Evolutionary conservation across 1,139 yeast species (phyloP).

Genomic region (Groenewaldozyma auringiensis): DNA sequence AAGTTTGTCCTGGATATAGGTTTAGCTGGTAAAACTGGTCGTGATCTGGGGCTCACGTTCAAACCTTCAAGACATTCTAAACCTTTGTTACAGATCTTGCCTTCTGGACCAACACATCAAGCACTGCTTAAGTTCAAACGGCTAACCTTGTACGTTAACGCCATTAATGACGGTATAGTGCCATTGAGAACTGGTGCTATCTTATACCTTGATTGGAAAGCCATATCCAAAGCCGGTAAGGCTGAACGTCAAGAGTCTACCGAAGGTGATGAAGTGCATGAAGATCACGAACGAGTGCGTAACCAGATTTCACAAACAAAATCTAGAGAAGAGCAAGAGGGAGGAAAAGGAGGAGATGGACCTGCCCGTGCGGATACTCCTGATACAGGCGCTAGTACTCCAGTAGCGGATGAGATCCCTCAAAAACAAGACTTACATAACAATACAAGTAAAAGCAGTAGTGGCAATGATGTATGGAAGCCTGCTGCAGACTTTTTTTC

Average conservation of each 20-base stretch:
- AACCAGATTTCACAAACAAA: background rate
- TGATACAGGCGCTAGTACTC: constrained; percentile 23
- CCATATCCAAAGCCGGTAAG: constrained; percentile 42
- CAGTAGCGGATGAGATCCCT: constrained; percentile 9
- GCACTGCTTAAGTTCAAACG: constrained; percentile 55
- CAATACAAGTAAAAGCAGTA: background rate
- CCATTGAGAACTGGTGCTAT: constrained; percentile 84
- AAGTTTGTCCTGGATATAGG: constrained; percentile 83
- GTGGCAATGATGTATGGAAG: background rate
- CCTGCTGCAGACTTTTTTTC: background rate
- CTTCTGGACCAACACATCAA: constrained; percentile 73
- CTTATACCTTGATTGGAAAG: constrained; percentile 68
- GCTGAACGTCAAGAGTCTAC: constrained; percentile 28
- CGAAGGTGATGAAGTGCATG: constrained; percentile 2
- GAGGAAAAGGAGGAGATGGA: background rate
- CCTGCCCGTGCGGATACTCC: background rate
- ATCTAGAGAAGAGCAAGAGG: background rate
- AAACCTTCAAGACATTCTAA: constrained; percentile 28
- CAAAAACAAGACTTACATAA: background rate
- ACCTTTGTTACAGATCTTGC: constrained; percentile 67
- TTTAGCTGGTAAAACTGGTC: constrained; percentile 88
- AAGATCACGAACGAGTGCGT: background rate
- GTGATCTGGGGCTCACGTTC: constrained; percentile 68
- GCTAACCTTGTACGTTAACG: constrained; percentile 72
- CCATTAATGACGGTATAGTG: constrained; percentile 86